phyloP scores from a whole-genome alignment of 2,329 filamentous ascomycete species.

The Alternaria novae-zelandiae region DNA sequence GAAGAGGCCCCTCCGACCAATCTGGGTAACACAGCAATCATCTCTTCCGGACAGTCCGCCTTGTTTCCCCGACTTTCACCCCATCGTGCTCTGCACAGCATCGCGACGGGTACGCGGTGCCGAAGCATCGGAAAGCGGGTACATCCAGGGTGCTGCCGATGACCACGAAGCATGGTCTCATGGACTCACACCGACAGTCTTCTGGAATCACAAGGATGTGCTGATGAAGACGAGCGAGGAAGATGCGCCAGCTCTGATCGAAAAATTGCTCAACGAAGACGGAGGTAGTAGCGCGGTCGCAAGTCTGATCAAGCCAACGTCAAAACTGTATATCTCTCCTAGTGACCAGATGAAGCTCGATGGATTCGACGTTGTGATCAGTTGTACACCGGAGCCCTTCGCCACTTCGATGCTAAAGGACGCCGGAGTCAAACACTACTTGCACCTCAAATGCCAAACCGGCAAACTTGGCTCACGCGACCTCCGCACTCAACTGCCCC shows the following conservation, averaged over 20 bases:
- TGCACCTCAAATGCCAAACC: conserved; percentile 69
- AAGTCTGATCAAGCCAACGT: conserved; percentile 53
- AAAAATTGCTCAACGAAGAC: conserved; percentile 45
- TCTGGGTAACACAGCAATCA: conserved; percentile 80
- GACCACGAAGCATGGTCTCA: conserved; percentile 93
- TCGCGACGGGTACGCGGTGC: conserved; percentile 73
- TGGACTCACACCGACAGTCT: conserved; percentile 77
- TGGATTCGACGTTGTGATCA: conserved; percentile 50
- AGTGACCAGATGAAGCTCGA: conserved; percentile 46
- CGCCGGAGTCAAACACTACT: conserved; percentile 51
- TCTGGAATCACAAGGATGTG: conserved; percentile 72
- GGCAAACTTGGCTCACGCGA: conserved; percentile 83
- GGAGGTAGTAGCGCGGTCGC: conserved; percentile 22
- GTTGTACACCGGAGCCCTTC: conserved; percentile 54
- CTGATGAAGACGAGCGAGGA: conserved; percentile 71
- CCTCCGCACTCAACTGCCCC: conserved; percentile 72
- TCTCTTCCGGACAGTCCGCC: conserved; percentile 55
- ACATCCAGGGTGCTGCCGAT: conserved; percentile 94
- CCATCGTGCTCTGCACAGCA: conserved; percentile 84
- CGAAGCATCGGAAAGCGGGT: conserved; percentile 74
- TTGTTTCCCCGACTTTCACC: conserved; percentile 65
- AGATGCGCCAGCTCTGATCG: conserved; percentile 63
- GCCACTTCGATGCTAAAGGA: conserved; percentile 1
- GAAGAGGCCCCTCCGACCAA: conserved; percentile 74
- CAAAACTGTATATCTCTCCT: conserved; percentile 49